Conservation (phyloP, 2,329 filamentous ascomycete genomes). For the Pyricularia sp. region DNA sequence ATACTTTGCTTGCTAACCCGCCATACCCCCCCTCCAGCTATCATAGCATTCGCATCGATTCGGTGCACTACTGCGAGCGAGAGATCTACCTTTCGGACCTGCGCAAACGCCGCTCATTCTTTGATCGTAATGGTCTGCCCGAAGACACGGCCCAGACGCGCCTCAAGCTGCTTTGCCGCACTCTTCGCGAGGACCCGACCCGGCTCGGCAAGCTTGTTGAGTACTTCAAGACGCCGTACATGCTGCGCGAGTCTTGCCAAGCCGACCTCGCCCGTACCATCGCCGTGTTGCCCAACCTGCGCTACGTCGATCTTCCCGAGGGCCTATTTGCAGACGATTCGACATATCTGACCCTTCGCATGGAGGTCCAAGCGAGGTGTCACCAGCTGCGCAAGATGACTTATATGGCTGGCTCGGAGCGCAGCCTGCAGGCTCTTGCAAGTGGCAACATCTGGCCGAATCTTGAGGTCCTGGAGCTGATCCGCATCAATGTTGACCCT, state of each 20-base stretch:
- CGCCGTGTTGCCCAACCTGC: conserved; percentile 70
- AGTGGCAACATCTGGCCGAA: conserved; percentile 53
- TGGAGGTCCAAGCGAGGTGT: conserved; percentile 76
- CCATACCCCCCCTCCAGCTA: conserved; percentile 41
- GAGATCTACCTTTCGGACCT: conserved; percentile 70
- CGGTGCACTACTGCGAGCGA: conserved; percentile 85
- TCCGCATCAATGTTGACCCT: conserved; percentile 56
- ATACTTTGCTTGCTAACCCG: conserved; percentile 4
- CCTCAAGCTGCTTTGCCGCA: conserved; percentile 66
- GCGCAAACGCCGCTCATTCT: conserved; percentile 60
- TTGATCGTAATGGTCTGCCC: conserved; percentile 65
- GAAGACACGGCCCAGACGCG: conserved; percentile 68
- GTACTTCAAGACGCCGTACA: conserved; percentile 83
- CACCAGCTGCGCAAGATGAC: conserved; percentile 80
- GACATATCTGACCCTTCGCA: conserved; percentile 59
- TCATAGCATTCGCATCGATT: conserved; percentile 80
- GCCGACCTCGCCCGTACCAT: conserved; percentile 75
- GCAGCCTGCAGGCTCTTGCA: conserved; percentile 57
- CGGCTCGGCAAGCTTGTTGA: conserved; percentile 56
- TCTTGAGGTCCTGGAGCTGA: conserved; percentile 61
- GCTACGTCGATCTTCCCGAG: conserved; percentile 82
- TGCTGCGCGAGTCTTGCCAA: conserved; percentile 81
- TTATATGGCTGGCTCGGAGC: conserved; percentile 67
- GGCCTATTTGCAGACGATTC: conserved; percentile 75
- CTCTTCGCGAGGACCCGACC: conserved; percentile 63